These are phyloP conservation scores for Candida ficus DNA, from an alignment of 805 yeast genomes.

Conservation along the genomic window DNA sequence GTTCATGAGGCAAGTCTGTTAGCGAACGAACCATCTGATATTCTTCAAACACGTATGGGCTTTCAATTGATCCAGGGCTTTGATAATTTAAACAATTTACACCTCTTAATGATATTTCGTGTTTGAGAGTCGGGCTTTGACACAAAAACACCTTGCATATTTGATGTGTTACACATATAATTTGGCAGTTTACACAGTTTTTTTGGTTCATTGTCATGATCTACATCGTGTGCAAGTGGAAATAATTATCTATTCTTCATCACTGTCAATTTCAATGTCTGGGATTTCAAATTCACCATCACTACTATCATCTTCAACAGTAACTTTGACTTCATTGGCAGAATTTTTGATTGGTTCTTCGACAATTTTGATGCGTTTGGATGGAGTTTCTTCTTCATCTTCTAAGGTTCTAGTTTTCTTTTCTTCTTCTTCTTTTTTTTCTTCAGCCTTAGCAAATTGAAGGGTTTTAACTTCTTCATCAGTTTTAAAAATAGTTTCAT, in stretches of 20 bases:
- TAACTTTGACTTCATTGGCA: constrained; percentile 10
- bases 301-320: constrained; percentile 22
- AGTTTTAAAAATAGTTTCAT: constrained; percentile 19
- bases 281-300: constrained; percentile 51
- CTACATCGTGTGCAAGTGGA: too few relatives aligned
- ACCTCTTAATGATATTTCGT: too few relatives aligned
- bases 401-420: constrained; percentile 19
- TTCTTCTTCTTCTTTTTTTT: constrained; percentile 2
- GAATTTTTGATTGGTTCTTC: constrained; percentile 4
- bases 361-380: constrained; percentile 22
- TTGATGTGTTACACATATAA: too few relatives aligned
- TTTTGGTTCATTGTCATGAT: too few relatives aligned
- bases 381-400: constrained; percentile 20
- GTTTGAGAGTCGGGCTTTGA: background rate
- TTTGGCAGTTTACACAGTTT: too few relatives aligned
- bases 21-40: too few relatives aligned
- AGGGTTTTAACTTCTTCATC: constrained; percentile 20
- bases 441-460: constrained; percentile 15
- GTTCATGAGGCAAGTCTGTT: constrained; percentile 6
- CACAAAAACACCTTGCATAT: background rate
- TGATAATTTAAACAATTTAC: background rate
- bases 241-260: constrained; percentile 28
- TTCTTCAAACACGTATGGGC: background rate
- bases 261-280: constrained; percentile 35
- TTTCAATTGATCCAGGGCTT: background rate